Percentiles rank a stretch among this genome's conserved stretches.
Evolutionary conservation across 129 eudicot species (phyloP).

Genomic region (Centella asiatica): DNA sequence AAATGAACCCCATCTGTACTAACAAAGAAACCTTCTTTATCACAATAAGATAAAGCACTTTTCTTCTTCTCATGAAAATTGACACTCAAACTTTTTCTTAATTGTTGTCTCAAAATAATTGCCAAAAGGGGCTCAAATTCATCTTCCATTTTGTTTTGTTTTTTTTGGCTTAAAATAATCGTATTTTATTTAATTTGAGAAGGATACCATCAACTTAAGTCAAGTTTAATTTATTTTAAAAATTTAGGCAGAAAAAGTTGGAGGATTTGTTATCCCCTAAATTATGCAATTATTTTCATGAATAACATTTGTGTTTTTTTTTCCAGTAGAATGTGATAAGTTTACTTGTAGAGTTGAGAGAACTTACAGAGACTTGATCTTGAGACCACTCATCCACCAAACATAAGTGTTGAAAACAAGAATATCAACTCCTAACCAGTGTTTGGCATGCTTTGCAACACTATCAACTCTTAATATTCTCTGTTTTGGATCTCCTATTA

Average conservation of each 20-base stretch:
- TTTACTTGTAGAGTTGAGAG: too few species aligned
- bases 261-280: too few species aligned
- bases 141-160: background rate
- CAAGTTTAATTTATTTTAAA: too few species aligned
- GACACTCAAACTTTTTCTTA: background rate
- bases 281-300: too few species aligned
- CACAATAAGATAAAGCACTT: background rate
- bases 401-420: conserved; percentile 89
- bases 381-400: conserved; percentile 96
- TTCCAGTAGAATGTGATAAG: too few species aligned
- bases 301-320: too few species aligned
- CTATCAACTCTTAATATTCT: conserved; percentile 84
- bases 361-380: conserved; percentile 71
- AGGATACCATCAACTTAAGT: too few species aligned
- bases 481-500: conserved; percentile 71
- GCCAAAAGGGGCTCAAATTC: background rate
- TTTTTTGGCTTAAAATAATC: too few species aligned
- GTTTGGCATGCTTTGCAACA: conserved; percentile 63
- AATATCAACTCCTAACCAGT: conserved; percentile 74
- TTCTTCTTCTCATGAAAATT: background rate
- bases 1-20: conserved; percentile 92
- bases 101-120: background rate
- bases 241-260: too few species aligned
- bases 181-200: background rate
- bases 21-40: background rate